These are phyloP conservation scores for Sarocladium brachiariae DNA, from an alignment of 2,329 filamentous ascomycete genomes.

Conservation along the genomic window DNA sequence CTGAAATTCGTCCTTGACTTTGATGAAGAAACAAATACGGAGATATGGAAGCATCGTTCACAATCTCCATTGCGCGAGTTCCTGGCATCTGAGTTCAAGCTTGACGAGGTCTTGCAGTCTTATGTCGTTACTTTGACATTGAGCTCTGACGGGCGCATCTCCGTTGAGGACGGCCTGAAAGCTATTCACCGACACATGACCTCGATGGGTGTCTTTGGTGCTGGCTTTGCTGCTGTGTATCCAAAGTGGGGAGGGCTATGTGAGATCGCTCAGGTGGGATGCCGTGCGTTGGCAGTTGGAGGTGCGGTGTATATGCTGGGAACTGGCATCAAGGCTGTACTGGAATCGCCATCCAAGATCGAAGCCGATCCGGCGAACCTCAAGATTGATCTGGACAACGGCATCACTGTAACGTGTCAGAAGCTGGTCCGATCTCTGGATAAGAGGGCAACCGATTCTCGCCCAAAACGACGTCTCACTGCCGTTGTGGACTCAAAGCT, in stretches of 20 bases:
- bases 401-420: constrained; percentile 48
- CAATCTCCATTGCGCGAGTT: constrained; percentile 50
- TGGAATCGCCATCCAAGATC: constrained; percentile 12
- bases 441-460: constrained; percentile 16
- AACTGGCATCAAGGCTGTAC: constrained; percentile 48
- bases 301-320: constrained; percentile 85
- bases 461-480: constrained; percentile 52
- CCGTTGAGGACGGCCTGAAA: constrained; percentile 59
- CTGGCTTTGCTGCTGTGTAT: constrained; percentile 82
- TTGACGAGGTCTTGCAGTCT: constrained; percentile 61
- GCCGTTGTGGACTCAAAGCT: constrained; percentile 64
- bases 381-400: constrained; percentile 48
- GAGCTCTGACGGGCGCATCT: constrained; percentile 56
- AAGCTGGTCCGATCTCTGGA: constrained; percentile 34
- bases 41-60: constrained; percentile 53
- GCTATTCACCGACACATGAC: constrained; percentile 72
- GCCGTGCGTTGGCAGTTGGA: constrained; percentile 83
- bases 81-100: constrained; percentile 54
- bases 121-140: constrained; percentile 63
- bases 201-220: constrained; percentile 82
- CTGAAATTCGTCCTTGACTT: constrained; percentile 78
- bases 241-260: constrained; percentile 89
- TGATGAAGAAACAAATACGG: constrained; percentile 47
- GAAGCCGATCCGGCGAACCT: constrained; percentile 21
- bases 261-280: constrained; percentile 86